Percentiles rank a stretch among this genome's conserved stretches.
Conservation (phyloP, 1,139 yeast genomes). For the Blastobotrys buckinghamii region DNA sequence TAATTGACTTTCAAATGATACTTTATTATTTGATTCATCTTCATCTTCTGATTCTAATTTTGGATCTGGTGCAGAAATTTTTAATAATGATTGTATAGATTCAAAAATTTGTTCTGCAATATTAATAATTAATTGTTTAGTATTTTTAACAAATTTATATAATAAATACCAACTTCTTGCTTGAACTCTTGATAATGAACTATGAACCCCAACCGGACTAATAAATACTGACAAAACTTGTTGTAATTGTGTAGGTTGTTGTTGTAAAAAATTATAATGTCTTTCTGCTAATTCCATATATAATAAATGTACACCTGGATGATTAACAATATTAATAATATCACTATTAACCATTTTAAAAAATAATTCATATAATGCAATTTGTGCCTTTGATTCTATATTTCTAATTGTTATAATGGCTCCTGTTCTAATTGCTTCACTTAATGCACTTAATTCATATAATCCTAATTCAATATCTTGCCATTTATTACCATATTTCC, state of each 20-base stretch:
- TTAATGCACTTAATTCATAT: conserved; percentile 68
- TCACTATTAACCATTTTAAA: conserved; percentile 58
- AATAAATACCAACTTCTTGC: conserved; percentile 88
- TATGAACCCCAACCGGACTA: conserved; percentile 75
- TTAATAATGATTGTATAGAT: conserved; percentile 48
- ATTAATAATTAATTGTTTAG: conserved; percentile 55
- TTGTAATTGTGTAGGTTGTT: conserved; percentile 32
- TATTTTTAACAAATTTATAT: conserved; percentile 70
- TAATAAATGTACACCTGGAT: conserved; percentile 71
- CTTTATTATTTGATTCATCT: conserved; percentile 38
- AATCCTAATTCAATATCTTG: conserved; percentile 80
- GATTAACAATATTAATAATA: conserved; percentile 41
- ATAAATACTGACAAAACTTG: conserved; percentile 72
- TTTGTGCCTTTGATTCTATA: conserved; percentile 26
- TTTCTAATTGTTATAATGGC: conserved; percentile 57
- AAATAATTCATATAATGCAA: conserved; percentile 43
- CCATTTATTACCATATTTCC: conserved; percentile 44
- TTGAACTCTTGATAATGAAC: conserved; percentile 55
- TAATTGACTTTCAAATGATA: conserved; percentile 68
- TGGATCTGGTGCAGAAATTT: conserved; percentile 54
- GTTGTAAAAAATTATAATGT: conserved; percentile 57
- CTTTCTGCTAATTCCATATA: conserved; percentile 83
- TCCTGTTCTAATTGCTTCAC: conserved; percentile 75
- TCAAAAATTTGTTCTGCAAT: conserved; percentile 44
- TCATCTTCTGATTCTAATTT: conserved; percentile 40